Conservation (phyloP, 305 asterid genomes). For the Fraxinus platypoda region DNA sequence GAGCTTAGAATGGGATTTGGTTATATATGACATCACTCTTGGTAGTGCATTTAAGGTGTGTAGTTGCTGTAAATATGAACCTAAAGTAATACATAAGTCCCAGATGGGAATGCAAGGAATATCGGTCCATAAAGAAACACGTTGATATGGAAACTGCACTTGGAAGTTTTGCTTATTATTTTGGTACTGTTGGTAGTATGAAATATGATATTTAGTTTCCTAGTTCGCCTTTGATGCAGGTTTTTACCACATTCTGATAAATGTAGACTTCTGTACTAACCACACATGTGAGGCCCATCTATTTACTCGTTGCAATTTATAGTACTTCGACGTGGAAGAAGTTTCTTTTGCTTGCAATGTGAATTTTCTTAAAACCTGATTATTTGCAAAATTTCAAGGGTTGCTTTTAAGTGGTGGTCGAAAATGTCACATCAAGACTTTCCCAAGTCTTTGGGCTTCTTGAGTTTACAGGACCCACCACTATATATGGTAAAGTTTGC, state of each 20-base stretch:
- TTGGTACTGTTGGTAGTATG: not conserved
- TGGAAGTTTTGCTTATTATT: not conserved
- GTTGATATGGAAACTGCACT: conserved; percentile 18
- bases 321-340: not conserved
- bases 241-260: not conserved
- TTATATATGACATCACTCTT: conserved; percentile 40
- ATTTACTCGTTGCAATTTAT: not conserved
- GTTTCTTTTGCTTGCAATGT: not conserved
- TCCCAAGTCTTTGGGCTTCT: not conserved
- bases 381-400: not conserved
- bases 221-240: not conserved
- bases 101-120: conserved; percentile 38
- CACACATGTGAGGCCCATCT: not conserved
- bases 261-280: not conserved
- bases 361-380: not conserved
- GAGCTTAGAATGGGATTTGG: not conserved
- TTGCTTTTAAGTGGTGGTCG: not conserved
- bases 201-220: not conserved
- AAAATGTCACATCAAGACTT: not conserved
- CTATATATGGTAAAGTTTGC: not conserved
- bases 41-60: conserved; percentile 42
- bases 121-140: conserved; percentile 40
- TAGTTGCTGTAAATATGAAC: conserved; percentile 56
- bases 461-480: not conserved
- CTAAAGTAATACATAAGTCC: conserved; percentile 32